Evolutionary conservation across 306 rosid genomes (phyloP).

Genomic region (Aeschynomene evenia): DNA sequence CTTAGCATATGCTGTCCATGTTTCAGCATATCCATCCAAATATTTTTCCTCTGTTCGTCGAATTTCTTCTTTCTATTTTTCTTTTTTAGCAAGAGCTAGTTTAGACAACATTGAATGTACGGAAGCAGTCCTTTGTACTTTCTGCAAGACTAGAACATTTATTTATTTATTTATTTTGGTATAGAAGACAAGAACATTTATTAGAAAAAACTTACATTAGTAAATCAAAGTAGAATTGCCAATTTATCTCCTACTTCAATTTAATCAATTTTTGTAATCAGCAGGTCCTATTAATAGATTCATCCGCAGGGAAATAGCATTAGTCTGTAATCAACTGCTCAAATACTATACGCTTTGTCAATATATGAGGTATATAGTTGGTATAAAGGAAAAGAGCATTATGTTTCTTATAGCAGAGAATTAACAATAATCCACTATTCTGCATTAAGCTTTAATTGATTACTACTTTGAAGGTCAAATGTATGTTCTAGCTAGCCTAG

Average conservation of each 20-base stretch:
- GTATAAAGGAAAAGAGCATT: background rate
- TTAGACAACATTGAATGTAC: background rate
- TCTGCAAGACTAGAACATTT: background rate
- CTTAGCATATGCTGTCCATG: slow-evolving; percentile 9
- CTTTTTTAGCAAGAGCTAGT: background rate
- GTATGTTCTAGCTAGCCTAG: too few species aligned
- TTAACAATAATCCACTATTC: background rate
- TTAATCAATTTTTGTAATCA: background rate
- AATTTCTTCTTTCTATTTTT: background rate
- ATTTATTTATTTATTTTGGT: too few species aligned
- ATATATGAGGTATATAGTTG: background rate
- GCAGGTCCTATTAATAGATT: background rate
- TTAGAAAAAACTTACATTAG: background rate
- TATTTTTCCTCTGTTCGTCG: background rate
- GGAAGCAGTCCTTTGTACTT: slow-evolving; percentile 1
- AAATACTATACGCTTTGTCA: background rate
- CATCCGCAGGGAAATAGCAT: too few species aligned
- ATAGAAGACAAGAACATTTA: background rate
- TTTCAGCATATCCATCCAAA: slow-evolving; percentile 36
- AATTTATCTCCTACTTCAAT: background rate
- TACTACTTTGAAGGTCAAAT: too few species aligned
- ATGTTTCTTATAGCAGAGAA: background rate
- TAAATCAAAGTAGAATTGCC: background rate
- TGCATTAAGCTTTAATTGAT: background rate
- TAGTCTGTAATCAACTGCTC: too few species aligned